phyloP scores from a whole-genome alignment of 2,329 filamentous ascomycete genomes.

The Zasmidium cellare region DNA sequence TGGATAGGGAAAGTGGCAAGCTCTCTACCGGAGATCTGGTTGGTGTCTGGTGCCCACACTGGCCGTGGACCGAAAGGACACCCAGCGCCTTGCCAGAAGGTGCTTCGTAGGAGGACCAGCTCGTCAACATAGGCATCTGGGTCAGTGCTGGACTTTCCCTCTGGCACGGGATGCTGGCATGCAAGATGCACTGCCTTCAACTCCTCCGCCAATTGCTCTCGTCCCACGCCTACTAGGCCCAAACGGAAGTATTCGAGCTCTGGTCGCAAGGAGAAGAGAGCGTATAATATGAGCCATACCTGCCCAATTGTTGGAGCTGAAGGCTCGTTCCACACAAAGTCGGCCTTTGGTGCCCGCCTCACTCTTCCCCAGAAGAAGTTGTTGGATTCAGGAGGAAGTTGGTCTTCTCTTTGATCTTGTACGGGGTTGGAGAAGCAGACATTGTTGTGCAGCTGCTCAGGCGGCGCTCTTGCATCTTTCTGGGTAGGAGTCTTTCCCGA shows the following conservation, averaged over 20 bases:
- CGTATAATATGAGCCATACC: slow-evolving; percentile 50
- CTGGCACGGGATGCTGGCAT: slow-evolving; percentile 42
- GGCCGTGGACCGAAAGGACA: slow-evolving; percentile 45
- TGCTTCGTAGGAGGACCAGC: slow-evolving; percentile 52
- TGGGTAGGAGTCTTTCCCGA: slow-evolving; percentile 8
- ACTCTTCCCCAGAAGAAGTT: slow-evolving; percentile 46
- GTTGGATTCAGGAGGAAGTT: slow-evolving; percentile 30
- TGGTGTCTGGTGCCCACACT: slow-evolving; percentile 32
- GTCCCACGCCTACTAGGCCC: slow-evolving; percentile 39
- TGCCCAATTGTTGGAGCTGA: slow-evolving; percentile 44
- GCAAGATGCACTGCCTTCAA: slow-evolving; percentile 46
- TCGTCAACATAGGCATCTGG: slow-evolving; percentile 32
- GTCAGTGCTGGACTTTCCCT: slow-evolving; percentile 36
- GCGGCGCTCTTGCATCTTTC: slow-evolving; percentile 9
- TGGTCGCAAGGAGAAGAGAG: slow-evolving; percentile 46
- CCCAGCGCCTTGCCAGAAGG: slow-evolving; percentile 48
- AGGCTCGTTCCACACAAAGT: slow-evolving; percentile 42
- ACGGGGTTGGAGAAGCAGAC: slow-evolving; percentile 32
- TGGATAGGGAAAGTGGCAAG: slow-evolving; percentile 41
- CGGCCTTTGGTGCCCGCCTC: slow-evolving; percentile 44
- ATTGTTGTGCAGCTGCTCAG: slow-evolving; percentile 41
- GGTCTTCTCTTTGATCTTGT: slow-evolving; percentile 20
- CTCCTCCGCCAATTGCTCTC: slow-evolving; percentile 40
- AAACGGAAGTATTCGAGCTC: slow-evolving; percentile 48
- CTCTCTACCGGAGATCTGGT: slow-evolving; percentile 19